Percentiles rank a stretch among this genome's conserved stretches.
Conservation (phyloP, 1,139 yeast genomes). For the Blastobotrys raffinosifermentans region DNA sequence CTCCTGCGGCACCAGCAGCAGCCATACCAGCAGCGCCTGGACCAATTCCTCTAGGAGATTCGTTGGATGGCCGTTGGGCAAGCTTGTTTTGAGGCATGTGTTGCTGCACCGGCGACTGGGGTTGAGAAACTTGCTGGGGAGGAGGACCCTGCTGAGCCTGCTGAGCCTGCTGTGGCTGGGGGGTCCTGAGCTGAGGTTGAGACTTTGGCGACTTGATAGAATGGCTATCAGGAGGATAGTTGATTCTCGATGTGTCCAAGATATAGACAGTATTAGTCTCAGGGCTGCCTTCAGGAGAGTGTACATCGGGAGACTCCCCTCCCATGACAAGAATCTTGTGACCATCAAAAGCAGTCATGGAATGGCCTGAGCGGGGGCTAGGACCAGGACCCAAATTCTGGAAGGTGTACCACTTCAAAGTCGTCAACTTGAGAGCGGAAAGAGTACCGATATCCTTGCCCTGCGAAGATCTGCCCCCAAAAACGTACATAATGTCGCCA, state of each 20-base stretch:
- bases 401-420: constrained; percentile 68
- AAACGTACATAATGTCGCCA: constrained; percentile 73
- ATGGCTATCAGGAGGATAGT: constrained; percentile 29
- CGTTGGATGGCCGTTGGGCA: constrained; percentile 4
- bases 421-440: constrained; percentile 69
- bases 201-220: constrained; percentile 3
- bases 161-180: constrained; percentile 8
- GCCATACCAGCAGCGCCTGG: background rate
- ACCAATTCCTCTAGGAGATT: background rate
- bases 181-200: constrained; percentile 7
- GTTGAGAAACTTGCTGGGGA: constrained; percentile 1
- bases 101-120: background rate
- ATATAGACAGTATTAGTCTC: constrained; percentile 32
- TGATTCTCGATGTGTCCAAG: constrained; percentile 37
- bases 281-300: constrained; percentile 19
- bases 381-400: constrained; percentile 56
- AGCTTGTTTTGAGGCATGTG: background rate
- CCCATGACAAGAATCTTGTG: constrained; percentile 83
- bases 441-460: constrained; percentile 67
- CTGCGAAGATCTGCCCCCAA: constrained; percentile 82
- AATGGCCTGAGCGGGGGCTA: constrained; percentile 90
- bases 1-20: background rate
- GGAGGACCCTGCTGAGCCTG: constrained; percentile 2
- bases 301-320: constrained; percentile 51
- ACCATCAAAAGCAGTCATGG: constrained; percentile 65